Percentiles rank a stretch among this genome's conserved stretches.
These are phyloP conservation scores for Claviceps arundinis DNA, from an alignment of 2,329 filamentous ascomycete species.

Conservation along the genomic window DNA sequence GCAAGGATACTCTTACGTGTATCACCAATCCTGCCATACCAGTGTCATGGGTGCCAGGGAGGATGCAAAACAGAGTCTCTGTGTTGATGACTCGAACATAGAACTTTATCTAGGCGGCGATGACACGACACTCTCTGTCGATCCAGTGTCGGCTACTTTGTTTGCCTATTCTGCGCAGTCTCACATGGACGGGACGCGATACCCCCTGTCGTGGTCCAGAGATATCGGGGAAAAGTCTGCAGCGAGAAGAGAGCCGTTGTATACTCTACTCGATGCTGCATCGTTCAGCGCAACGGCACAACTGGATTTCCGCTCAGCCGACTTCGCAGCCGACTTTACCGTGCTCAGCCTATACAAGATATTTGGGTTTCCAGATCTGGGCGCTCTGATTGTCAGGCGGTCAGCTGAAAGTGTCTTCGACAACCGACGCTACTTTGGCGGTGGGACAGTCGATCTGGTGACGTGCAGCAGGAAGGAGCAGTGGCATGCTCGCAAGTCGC, in stretches of 20 bases:
- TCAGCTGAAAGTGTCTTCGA: slow-evolving; percentile 50
- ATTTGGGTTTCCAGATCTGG: slow-evolving; percentile 91
- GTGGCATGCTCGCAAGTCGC: slow-evolving; percentile 69
- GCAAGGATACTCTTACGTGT: slow-evolving; percentile 67
- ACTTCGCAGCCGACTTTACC: slow-evolving; percentile 64
- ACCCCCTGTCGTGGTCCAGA: slow-evolving; percentile 57
- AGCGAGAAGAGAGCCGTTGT: slow-evolving; percentile 24
- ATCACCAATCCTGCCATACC: slow-evolving; percentile 76
- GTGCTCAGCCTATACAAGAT: slow-evolving; percentile 91
- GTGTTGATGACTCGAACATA: slow-evolving; percentile 53
- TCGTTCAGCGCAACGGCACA: slow-evolving; percentile 65
- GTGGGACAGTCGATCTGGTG: slow-evolving; percentile 87
- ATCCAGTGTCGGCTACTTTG: slow-evolving; percentile 19
- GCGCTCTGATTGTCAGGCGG: slow-evolving; percentile 70
- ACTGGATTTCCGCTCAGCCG: slow-evolving; percentile 52
- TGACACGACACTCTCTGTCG: slow-evolving; percentile 15
- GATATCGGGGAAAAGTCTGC: slow-evolving; percentile 24
- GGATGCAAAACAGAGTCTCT: slow-evolving; percentile 49
- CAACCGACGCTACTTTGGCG: slow-evolving; percentile 72
- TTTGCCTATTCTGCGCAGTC: slow-evolving; percentile 88
- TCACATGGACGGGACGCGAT: slow-evolving; percentile 73
- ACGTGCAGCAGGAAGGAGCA: slow-evolving; percentile 54
- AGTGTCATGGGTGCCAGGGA: slow-evolving; percentile 74
- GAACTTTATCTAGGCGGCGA: slow-evolving; percentile 45
- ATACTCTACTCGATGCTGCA: slow-evolving; percentile 73